A percentile compares a stretch with the other conserved stretches of the same genome.
These are phyloP conservation scores for Moricandia moricandioides DNA, from an alignment of 345 rosid genomes.

Conservation along the genomic window DNA sequence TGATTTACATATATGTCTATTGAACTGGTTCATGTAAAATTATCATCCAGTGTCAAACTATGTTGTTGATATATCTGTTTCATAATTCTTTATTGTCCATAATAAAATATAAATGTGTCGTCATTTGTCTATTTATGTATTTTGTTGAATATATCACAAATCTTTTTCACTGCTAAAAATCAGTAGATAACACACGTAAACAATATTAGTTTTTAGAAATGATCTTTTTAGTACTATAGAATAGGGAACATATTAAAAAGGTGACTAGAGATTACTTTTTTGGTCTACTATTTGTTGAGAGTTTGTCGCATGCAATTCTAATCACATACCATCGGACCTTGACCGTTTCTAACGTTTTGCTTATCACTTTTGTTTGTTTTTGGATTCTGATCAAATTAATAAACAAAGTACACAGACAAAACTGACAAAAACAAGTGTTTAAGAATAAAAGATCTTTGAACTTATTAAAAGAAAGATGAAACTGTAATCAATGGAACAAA, in stretches of 20 bases:
- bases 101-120: neutral
- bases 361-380: neutral
- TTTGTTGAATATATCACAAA: neutral
- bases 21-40: neutral
- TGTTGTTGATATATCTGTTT: neutral
- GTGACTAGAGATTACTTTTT: neutral
- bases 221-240: neutral
- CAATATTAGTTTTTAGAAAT: neutral
- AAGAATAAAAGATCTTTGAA: neutral
- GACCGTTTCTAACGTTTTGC: conserved; percentile 18
- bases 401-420: conserved; percentile 4
- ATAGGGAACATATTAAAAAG: neutral
- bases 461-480: neutral
- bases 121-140: too few species aligned
- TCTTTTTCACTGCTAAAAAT: neutral
- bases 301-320: neutral
- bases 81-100: neutral
- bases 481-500: neutral
- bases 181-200: neutral
- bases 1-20: neutral
- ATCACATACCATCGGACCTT: neutral
- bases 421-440: neutral
- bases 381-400: too few species aligned
- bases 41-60: neutral
- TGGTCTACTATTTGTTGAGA: neutral